Evolutionary conservation across 2,329 filamentous ascomycete species (phyloP).

Genomic region (Pestalotiopsis sp.): DNA sequence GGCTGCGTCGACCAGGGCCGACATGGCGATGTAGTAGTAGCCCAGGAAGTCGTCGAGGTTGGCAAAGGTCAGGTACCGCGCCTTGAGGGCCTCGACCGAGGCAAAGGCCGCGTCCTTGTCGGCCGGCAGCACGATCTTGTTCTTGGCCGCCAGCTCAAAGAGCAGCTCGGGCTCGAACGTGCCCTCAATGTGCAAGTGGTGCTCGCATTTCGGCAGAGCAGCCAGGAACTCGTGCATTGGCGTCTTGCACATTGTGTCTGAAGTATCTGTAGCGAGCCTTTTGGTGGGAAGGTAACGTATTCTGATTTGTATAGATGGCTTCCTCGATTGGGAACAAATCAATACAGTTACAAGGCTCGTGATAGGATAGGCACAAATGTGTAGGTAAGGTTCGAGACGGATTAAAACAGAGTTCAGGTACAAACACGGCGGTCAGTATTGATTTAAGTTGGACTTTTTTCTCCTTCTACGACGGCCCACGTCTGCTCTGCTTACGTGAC

Average conservation of each 20-base stretch:
- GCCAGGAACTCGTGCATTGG: slow-evolving; percentile 61
- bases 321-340: background rate
- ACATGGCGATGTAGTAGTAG: slow-evolving; percentile 80
- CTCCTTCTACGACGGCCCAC: background rate
- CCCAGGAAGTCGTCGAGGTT: slow-evolving; percentile 77
- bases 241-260: slow-evolving; percentile 55
- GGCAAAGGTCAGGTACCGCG: slow-evolving; percentile 68
- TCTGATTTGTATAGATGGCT: background rate
- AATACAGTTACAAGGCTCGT: background rate
- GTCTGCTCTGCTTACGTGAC: slow-evolving; percentile 2
- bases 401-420: background rate
- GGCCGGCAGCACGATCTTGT: slow-evolving; percentile 64
- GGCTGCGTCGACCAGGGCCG: slow-evolving; percentile 62
- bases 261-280: background rate
- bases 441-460: background rate
- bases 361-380: background rate
- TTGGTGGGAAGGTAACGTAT: background rate
- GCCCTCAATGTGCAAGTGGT: slow-evolving; percentile 81
- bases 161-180: slow-evolving; percentile 71
- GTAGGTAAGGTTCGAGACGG: background rate
- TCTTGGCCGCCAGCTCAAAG: slow-evolving; percentile 69
- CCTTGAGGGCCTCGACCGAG: slow-evolving; percentile 59
- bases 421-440: background rate
- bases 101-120: slow-evolving; percentile 62
- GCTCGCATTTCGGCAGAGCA: slow-evolving; percentile 77